Evolutionary conservation across 1,139 yeast genomes (phyloP).

Genomic region (Starmera stellimalicola): DNA sequence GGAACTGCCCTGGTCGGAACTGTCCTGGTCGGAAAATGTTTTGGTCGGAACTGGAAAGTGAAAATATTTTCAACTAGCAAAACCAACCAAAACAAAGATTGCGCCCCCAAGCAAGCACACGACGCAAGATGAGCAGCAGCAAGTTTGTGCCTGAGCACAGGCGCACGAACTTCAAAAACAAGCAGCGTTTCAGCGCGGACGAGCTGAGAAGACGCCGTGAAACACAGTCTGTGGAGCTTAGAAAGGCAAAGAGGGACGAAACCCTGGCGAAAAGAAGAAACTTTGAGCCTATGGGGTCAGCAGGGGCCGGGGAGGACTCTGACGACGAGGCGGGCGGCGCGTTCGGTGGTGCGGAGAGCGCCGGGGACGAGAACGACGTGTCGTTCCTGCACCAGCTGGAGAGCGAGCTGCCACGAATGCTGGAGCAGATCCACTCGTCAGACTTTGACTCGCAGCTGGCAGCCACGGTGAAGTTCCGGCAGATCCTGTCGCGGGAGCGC

Average conservation of each 20-base stretch:
- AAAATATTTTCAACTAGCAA: too few species aligned
- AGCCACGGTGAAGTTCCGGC: constrained; percentile 90
- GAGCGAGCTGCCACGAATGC: constrained; percentile 78
- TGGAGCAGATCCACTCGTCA: constrained; percentile 67
- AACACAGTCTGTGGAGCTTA: constrained; percentile 90
- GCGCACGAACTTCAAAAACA: constrained; percentile 92
- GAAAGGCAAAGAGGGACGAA: constrained; percentile 96
- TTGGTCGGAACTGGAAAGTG: too few species aligned
- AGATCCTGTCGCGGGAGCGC: constrained; percentile 85
- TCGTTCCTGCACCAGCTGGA: constrained; percentile 43
- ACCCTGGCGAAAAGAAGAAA: constrained; percentile 89
- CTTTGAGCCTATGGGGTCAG: constrained; percentile 30
- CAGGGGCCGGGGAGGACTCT: constrained; percentile 30
- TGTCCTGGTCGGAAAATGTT: too few species aligned
- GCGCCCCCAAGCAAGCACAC: too few species aligned
- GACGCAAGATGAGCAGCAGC: constrained; percentile 23
- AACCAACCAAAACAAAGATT: too few species aligned
- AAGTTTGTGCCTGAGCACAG: constrained; percentile 96
- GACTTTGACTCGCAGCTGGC: constrained; percentile 77
- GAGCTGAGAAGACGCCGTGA: constrained; percentile 97
- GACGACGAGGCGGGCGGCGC: constrained; percentile 26
- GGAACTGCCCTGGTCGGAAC: too few species aligned
- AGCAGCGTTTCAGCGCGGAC: constrained; percentile 89
- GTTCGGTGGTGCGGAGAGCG: constrained; percentile 20
- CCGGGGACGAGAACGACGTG: constrained; percentile 29